These are phyloP conservation scores for Ulota crispa DNA, from an alignment of 225 moss, liverwort and hornwort genomes.

Conservation along the genomic window DNA sequence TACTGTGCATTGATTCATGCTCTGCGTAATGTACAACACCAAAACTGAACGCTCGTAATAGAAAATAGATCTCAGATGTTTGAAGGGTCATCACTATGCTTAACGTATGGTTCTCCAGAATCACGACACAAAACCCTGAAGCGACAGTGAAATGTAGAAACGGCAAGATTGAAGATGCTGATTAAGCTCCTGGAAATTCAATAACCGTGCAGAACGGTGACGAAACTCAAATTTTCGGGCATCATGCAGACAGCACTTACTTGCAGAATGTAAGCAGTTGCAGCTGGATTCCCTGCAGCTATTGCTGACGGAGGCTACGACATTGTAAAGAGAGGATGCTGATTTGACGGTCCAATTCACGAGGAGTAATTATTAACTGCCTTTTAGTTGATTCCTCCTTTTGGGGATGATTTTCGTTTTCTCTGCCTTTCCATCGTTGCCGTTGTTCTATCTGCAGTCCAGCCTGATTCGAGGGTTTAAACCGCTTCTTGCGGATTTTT, in stretches of 20 bases:
- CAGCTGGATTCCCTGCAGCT: neutral
- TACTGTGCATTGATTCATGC: neutral
- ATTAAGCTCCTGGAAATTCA: neutral
- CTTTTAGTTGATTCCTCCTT: neutral
- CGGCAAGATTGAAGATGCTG: neutral
- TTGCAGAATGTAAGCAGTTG: neutral
- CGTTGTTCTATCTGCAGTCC: conserved; percentile 5
- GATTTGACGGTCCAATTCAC: conserved; percentile 2
- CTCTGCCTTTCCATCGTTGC: conserved; percentile 37
- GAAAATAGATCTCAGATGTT: neutral
- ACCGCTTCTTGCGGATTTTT: neutral
- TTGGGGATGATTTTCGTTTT: neutral
- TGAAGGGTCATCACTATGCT: neutral
- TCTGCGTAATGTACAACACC: neutral
- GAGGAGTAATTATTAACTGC: neutral
- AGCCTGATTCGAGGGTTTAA: conserved; percentile 1
- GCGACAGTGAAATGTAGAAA: neutral
- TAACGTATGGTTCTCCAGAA: neutral
- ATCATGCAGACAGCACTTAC: neutral
- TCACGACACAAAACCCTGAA: neutral
- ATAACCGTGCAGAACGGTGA: neutral
- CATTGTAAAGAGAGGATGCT: neutral
- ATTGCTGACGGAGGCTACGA: neutral
- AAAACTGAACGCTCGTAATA: neutral
- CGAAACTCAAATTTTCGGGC: neutral